Base-by-base conservation (phyloP, 257 asterid species). In the Solanum corneliomulleri region DNA sequence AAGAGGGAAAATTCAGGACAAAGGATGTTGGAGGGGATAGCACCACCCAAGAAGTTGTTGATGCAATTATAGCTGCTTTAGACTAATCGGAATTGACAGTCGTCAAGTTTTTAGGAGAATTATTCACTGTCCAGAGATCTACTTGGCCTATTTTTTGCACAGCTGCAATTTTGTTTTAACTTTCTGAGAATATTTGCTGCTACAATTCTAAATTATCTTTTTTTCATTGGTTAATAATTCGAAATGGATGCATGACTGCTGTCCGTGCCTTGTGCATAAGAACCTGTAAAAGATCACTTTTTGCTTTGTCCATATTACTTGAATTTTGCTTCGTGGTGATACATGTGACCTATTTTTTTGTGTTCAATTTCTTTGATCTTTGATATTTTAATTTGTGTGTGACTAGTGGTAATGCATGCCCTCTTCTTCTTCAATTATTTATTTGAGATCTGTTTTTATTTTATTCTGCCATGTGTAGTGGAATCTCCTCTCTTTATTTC, bases 11-110 rank as follows among this genome's bases (percentile, higher is more conserved):
- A 91, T 88, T 89, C 90, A 90, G 93, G 84, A 97, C 99, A 12
- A 94, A 95, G 88, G 99, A 97, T 91, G 94, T 97, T 7, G 99
- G 99, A 20, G 99, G 99, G 83, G 90, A 68, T 74, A 91, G 99
- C 91, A 93, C 93, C 83, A 96, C 98, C 88, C 99, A 96, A 93
- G 94, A 97, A 91, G 96, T 97, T 42, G 96, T 91, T 78, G 99
- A 95, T 88, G 99, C 99, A 69, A 98, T 96, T 88, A 91, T 97
- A 84, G 95, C 93, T 49, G 88, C 74, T 31, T 66, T 86, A 41
- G 86, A 81, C 82, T 78, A 80, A 77, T 75, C 56, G 66, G 27
- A 41, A 52, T 13, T 60, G 69, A 75, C 60, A 20, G 14, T 62
- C 29, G 1, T 13, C 11, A 84, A 39, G 14, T 64, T 25, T 66